A percentile compares a stretch with the other conserved stretches of the same genome.
Evolutionary conservation across 352 stramenopile genomes (phyloP).

Genomic region (Pythium brassicae): DNA sequence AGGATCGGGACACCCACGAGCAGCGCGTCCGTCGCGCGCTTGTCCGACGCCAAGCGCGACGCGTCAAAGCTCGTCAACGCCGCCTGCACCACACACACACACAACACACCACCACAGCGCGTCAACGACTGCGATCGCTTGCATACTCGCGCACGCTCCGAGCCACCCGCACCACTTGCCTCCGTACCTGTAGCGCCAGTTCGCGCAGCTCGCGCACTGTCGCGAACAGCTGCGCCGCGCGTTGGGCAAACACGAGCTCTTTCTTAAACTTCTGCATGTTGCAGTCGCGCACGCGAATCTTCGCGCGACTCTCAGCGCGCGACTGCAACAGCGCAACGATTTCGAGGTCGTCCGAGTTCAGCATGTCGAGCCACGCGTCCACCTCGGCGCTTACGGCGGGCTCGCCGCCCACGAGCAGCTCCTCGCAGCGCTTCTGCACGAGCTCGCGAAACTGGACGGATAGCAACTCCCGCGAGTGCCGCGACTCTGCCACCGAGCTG

Average conservation of each 20-base stretch:
- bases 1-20: constrained; percentile 44
- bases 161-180: background rate
- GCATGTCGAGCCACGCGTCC: constrained; percentile 27
- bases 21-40: constrained; percentile 28
- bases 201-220: constrained; percentile 22
- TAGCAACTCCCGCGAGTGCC: constrained; percentile 22
- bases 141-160: too few species aligned
- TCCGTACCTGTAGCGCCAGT: constrained; percentile 12
- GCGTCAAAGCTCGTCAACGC: constrained; percentile 24
- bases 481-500: constrained; percentile 17
- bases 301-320: constrained; percentile 20
- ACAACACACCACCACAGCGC: too few species aligned
- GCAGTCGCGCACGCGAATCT: constrained; percentile 11
- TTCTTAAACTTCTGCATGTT: constrained; percentile 20
- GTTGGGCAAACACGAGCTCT: constrained; percentile 29
- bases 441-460: constrained; percentile 29
- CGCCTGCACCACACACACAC: constrained; percentile 2
- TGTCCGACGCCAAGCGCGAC: constrained; percentile 17
- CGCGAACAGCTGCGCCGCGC: constrained; percentile 21
- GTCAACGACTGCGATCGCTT: too few species aligned
- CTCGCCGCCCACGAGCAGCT: constrained; percentile 24
- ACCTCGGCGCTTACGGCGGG: constrained; percentile 29
- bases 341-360: constrained; percentile 29
- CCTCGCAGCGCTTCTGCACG: constrained; percentile 23
- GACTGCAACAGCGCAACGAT: constrained; percentile 25